Base-by-base conservation (phyloP, 768 basidiomycete species). In the Leccinum rimulosum region DNA sequence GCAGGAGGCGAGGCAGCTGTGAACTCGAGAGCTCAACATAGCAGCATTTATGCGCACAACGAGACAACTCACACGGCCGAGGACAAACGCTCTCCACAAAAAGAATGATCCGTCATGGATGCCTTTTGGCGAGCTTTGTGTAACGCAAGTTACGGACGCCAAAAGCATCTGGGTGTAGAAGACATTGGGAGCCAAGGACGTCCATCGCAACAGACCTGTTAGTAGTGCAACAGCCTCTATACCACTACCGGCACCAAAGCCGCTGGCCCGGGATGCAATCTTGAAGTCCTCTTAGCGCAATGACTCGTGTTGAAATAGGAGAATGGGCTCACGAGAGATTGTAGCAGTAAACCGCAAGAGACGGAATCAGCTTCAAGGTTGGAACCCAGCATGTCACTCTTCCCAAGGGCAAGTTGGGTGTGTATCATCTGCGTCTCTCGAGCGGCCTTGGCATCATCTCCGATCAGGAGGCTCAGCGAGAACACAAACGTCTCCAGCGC, bases 341-440 rank as follows among this genome's bases (percentile, higher is more conserved):
- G 81, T 38, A 90, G 68, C 17, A 87, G 60, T 11, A 91, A 74
- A 36, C 86, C 79, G 47, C 87, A 83, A 1, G 85, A 84, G 50
- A 87, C 74, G 19, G 84, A 80, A 64, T 91, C 89, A 12, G 82
- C 80, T 62, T 86, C 84, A 1, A 86, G 84, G 63, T 77, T 83
- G 22, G 85, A 75, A 11, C 81, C 83, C 31, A 83, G 66, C 53
- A 82, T 73, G 57, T 86, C 84, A 14, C 76, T 79, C 68, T 85
- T 89, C 19, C 82, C 82, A 31, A 85, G 68, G 10, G 80, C 75
- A 54, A 85, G 68, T 58, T 86, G 87, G 40, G 85, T 82, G 54
- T 89, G 88, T 75, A 88, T 82, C 72, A 88, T 79, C 59, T 89
- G 87, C 15, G 86, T 83, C 72, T 91, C 88, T 57, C 83, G 77